Percentiles rank a stretch among this genome's conserved stretches.
phyloP scores from a whole-genome alignment of 2,329 filamentous ascomycete genomes.

The Aspergillaceae sp. region DNA sequence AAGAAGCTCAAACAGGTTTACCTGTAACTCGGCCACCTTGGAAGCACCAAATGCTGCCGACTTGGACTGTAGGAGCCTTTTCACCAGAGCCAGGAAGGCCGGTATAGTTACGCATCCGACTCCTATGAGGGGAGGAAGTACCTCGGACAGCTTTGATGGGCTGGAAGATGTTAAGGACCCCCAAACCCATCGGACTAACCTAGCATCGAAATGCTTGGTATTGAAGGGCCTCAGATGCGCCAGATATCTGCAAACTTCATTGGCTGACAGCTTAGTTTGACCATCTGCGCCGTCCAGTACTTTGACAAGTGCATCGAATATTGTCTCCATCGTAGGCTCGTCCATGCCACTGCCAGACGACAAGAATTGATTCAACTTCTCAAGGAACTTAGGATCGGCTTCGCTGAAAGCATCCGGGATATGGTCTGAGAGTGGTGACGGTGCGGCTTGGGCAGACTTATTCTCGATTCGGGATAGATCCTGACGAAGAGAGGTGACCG shows the following conservation, averaged over 20 bases:
- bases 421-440: slow-evolving; percentile 42
- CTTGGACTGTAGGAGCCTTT: slow-evolving; percentile 17
- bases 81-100: slow-evolving; percentile 30
- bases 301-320: slow-evolving; percentile 36
- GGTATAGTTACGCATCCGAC: slow-evolving; percentile 38
- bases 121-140: slow-evolving; percentile 36
- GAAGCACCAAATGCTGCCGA: slow-evolving; percentile 17
- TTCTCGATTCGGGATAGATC: slow-evolving; percentile 37
- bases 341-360: slow-evolving; percentile 39
- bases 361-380: slow-evolving; percentile 40
- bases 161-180: slow-evolving; percentile 27
- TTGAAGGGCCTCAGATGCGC: slow-evolving; percentile 37
- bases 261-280: slow-evolving; percentile 23
- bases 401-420: slow-evolving; percentile 35
- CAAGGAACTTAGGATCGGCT: slow-evolving; percentile 32
- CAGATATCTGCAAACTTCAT: slow-evolving; percentile 34
- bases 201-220: slow-evolving; percentile 34
- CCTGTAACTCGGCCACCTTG: slow-evolving; percentile 18
- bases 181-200: slow-evolving; percentile 37
- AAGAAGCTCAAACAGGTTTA: slow-evolving; percentile 27
- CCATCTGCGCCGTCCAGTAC: slow-evolving; percentile 24
- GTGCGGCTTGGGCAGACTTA: slow-evolving; percentile 36
- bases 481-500: slow-evolving; percentile 36
- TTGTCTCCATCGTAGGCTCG: slow-evolving; percentile 33
- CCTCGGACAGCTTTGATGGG: slow-evolving; percentile 21